Conservation (phyloP, 2,329 filamentous ascomycete genomes). For the Epichloe hybrida region DNA sequence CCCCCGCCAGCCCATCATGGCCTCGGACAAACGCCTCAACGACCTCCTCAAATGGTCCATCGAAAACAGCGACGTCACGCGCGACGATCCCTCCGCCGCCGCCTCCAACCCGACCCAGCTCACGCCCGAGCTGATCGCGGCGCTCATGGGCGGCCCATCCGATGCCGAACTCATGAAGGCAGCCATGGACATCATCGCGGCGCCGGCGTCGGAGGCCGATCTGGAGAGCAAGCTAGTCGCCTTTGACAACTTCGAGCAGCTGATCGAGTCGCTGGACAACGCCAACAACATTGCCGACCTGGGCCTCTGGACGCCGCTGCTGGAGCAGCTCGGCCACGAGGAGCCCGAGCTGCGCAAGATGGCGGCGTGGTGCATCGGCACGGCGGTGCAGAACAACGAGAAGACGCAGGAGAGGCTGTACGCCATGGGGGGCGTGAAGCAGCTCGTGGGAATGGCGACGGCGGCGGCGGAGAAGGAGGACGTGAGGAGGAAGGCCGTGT, state of each 20-base stretch:
- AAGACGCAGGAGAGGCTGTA: slow-evolving; percentile 63
- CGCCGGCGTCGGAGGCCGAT: slow-evolving; percentile 44
- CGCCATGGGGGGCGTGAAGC: slow-evolving; percentile 55
- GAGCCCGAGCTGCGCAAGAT: slow-evolving; percentile 64
- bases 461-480: slow-evolving; percentile 29
- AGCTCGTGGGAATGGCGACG: slow-evolving; percentile 50
- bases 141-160: slow-evolving; percentile 71
- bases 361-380: slow-evolving; percentile 90
- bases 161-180: slow-evolving; percentile 88
- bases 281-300: slow-evolving; percentile 82
- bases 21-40: slow-evolving; percentile 46
- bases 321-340: slow-evolving; percentile 52
- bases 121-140: slow-evolving; percentile 55
- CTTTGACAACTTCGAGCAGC: slow-evolving; percentile 90
- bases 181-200: slow-evolving; percentile 63
- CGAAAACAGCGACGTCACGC: slow-evolving; percentile 29
- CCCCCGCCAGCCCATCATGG: neutral
- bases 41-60: slow-evolving; percentile 68
- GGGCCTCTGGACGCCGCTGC: slow-evolving; percentile 68
- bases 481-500: slow-evolving; percentile 76
- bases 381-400: slow-evolving; percentile 91
- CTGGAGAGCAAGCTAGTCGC: slow-evolving; percentile 68
- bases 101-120: slow-evolving; percentile 30
- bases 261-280: slow-evolving; percentile 89
- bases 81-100: slow-evolving; percentile 15